Base-by-base conservation (phyloP, 495 filamentous ascomycete genomes). In the Aspergillus egyptiacus region DNA sequence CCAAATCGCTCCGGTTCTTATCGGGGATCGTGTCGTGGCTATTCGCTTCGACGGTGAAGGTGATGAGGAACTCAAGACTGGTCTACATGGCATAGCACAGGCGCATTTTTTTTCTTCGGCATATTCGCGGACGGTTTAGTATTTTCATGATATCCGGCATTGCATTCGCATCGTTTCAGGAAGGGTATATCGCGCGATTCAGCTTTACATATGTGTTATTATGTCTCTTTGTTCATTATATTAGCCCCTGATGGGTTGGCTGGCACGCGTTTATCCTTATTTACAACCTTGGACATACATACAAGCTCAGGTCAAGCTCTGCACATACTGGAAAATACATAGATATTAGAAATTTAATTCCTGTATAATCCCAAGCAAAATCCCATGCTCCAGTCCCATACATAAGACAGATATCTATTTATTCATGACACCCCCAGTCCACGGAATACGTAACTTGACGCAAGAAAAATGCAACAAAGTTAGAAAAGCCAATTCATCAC, bases 51-150 rank as follows among this genome's bases (percentile, higher is more conserved):
- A 23, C 20, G 32, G 24, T 7, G 1, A 3, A 8, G 14, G 23
- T n/a, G 24, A n/a, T 3, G 11, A 17, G 15, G 31, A 17, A 27
- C 20, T 37, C 17, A 24, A 40, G 24, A 32, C 14, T 32, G n/a
- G 43, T 43, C 15, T 34, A 22, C 30, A 44, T 42, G 37, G 53
- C 48, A 51, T 56, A 43, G 48, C 53, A 37, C 17, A 33, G 53
- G 53, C 48, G 42, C 43, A 55, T 38, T 37, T 43, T 24, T n/a
- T n/a, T n/a, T n/a, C n/a, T n/a, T n/a, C n/a, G 31, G 24, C 25
- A 44, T 44, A 36, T 18, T 43, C 31, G 28, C 4, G 40, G 14
- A 35, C 33, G 33, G 4, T 27, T 1, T 33, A 18, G 28, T 44
- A 33, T 44, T 37, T 44, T 46, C 36, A 46, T 36, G 43, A 35